These are phyloP conservation scores for Diospyros kaki DNA, from an alignment of 148 eudicot species.

Conservation along the genomic window DNA sequence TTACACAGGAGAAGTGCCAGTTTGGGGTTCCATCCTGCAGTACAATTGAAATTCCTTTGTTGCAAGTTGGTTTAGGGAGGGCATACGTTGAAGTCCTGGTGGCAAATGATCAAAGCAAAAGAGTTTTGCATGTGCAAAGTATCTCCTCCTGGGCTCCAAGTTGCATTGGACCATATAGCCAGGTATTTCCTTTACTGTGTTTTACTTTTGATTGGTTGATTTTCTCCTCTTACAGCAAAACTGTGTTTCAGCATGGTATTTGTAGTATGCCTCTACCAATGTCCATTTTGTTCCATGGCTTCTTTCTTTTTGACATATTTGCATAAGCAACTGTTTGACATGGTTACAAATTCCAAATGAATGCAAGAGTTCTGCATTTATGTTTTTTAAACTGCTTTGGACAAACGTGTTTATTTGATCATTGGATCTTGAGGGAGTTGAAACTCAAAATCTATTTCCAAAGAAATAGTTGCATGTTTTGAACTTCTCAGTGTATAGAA, in stretches of 20 bases:
- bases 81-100: slow-evolving; percentile 84
- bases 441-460: not conserved
- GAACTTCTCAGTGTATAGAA: not conserved
- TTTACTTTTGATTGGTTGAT: not conserved
- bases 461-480: not conserved
- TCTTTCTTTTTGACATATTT: not conserved
- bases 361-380: not conserved
- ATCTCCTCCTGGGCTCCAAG: slow-evolving; percentile 99
- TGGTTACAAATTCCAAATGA: not conserved
- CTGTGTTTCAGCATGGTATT: not conserved
- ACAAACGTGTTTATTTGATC: not conserved
- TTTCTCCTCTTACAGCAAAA: not conserved
- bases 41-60: slow-evolving; percentile 82
- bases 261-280: not conserved
- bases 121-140: slow-evolving; percentile 96
- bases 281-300: not conserved
- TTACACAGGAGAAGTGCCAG: slow-evolving; percentile 85
- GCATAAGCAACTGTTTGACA: not conserved
- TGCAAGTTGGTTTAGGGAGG: slow-evolving; percentile 64
- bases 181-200: slow-evolving; percentile 41
- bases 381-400: not conserved
- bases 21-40: slow-evolving; percentile 97
- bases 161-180: slow-evolving; percentile 97
- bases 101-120: slow-evolving; percentile 63
- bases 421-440: not conserved